Conservation (phyloP, 2,329 filamentous ascomycete species). For the Xylaria sp. region DNA sequence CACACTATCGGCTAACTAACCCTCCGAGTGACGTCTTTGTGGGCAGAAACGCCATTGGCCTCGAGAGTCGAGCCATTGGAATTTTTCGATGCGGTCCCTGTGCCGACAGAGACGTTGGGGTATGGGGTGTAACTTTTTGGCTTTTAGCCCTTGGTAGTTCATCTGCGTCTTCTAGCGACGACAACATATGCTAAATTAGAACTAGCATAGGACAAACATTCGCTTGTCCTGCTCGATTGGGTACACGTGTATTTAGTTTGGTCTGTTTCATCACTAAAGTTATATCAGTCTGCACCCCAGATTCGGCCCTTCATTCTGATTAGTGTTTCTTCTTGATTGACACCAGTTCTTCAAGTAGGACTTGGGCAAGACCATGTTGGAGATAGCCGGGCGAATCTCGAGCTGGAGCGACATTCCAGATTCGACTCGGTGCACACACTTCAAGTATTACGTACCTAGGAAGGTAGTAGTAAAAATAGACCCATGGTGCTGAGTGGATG, state of each 20-base stretch:
- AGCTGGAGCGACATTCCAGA: not conserved
- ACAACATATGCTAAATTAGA: not conserved
- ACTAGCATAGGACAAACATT: not conserved
- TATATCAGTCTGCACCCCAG: constrained; percentile 29
- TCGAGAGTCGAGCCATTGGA: not conserved
- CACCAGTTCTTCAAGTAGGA: not conserved
- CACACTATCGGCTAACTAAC: not conserved
- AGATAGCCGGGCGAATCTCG: constrained; percentile 5
- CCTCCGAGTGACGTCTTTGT: constrained; percentile 1
- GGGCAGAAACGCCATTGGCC: constrained; percentile 13
- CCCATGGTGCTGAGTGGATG: constrained; percentile 15
- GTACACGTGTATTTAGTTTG: constrained; percentile 30
- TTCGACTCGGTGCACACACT: constrained; percentile 5
- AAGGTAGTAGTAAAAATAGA: constrained; percentile 17
- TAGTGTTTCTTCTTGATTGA: constrained; percentile 14
- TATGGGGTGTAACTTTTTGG: constrained; percentile 6
- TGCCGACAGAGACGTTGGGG: constrained; percentile 2
- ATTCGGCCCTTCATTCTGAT: constrained; percentile 25
- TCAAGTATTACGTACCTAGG: constrained; percentile 3
- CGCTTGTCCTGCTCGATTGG: constrained; percentile 17
- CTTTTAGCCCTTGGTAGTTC: not conserved
- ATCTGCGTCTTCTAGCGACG: not conserved
- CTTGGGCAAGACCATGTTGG: not conserved
- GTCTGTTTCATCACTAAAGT: constrained; percentile 8
- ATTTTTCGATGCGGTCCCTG: constrained; percentile 3